Base-by-base conservation (phyloP, 2,329 filamentous ascomycete genomes). In the Remersonia thermophila region DNA sequence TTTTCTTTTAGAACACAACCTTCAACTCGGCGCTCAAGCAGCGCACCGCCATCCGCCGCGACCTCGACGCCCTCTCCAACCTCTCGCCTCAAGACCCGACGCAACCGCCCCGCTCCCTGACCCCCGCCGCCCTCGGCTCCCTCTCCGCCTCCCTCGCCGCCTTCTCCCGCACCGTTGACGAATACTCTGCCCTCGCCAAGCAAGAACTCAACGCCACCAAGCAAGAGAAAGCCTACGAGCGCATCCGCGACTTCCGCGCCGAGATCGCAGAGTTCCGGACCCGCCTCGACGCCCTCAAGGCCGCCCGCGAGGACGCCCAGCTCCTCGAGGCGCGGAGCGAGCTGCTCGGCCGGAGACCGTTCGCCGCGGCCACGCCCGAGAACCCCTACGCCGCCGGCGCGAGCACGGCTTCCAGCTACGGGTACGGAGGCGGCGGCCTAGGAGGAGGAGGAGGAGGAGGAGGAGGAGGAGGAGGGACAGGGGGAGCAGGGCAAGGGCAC, bases 171-270 rank as follows among this genome's bases (percentile, higher is more conserved):
- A 93, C 85, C 1, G 71, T 98, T 46, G 87, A 95, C 62, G 87
- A 95, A 55, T 98, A 98, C 66, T 76, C 81, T 51, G 71, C 73
- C 37, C 75, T 93, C 20, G 81, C 87, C 1, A 83, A 83, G 47
- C 83, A 89, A 51, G 91, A 98, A 59, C 75, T 94, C 23, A 87
- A 93, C 38, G 73, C 82, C 4, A 80, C 83, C 41, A 98, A 96
- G 61, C 83, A 93, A 49, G 80, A 91, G 41, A 94, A 96, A 54
- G 91, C 89, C 1, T 69, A 76, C 45, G 85, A 93, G 54, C 76
- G 91, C 30, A 70, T 94, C 40, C 82, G 83, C 58, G 84, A 77
- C 50, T 98, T 98, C 61, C 78, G 84, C 40, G 60, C 70, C 30
- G 89, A 96, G 54, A 71, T 96, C 3, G 62, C 77, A 34, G 83